Base-by-base conservation (phyloP, 2,329 filamentous ascomycete genomes). In the Pseudogymnoascus sp. region DNA sequence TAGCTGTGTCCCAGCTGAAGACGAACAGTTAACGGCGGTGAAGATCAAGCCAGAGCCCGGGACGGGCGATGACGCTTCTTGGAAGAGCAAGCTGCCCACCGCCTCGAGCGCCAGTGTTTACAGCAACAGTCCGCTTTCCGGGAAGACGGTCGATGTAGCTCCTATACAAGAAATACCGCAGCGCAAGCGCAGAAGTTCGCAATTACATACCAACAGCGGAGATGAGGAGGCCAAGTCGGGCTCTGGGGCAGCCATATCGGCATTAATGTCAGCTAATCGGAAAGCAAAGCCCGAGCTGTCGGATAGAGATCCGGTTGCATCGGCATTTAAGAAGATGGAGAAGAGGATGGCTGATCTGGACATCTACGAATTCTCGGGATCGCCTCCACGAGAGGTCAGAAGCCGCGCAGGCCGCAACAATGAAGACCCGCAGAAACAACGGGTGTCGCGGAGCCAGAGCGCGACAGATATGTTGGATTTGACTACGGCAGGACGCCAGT, bases 121-220 rank as follows among this genome's bases (percentile, higher is more conserved):
- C 35, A 46, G 63, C 11, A 69, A 70, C n/a, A 74, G 72, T 35
- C 72, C 72, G 2, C 66, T 74, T 15, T 66, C 67, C 42, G 64
- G 66, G 23, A 73, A 73, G 64, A 63, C 62, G 10, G 33, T 65
- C 3, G 68, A 70, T 13, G 60, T 63, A 13, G 33, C 71, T 33
- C 68, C 69, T 2, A 70, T 67, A 46, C 70, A 66, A 44, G 70
- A 71, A 21, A 70, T 70, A 35, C 13, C 59, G 3, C 72, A 74
- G 31, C 62, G 72, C 60, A 72, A 69, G 50, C 68, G 72, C 13
- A 68, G 71, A 5, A 72, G 72, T 53, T 73, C 72, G 2, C 66
- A 71, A 46, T 46, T 73, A 19, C 67, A 69, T 35, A 68, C 71
- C 40, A 35, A 59, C 9, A 40, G 26, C 15, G 59, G 21, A 13